A percentile compares a stretch with the other conserved stretches of the same genome.
Evolutionary conservation across 169 alveolate genomes (phyloP).

Genomic region (Cryptosporidium sp.): DNA sequence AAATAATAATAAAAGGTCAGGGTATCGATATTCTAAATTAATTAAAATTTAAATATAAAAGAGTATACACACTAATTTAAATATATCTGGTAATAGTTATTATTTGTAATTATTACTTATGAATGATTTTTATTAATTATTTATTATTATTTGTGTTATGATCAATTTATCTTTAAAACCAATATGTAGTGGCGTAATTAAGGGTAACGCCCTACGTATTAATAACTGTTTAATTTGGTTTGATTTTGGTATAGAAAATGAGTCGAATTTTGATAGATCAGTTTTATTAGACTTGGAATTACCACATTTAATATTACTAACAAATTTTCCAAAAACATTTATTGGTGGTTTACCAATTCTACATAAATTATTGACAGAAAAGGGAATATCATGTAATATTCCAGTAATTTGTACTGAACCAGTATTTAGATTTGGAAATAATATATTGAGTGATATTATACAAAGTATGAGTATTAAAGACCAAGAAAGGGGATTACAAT

Average conservation of each 20-base stretch:
- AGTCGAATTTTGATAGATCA: conserved; percentile 22
- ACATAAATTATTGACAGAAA: conserved; percentile 11
- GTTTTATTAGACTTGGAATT: conserved; percentile 4
- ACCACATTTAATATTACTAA: conserved; percentile 55
- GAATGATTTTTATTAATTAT: not conserved
- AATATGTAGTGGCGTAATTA: conserved; percentile 34
- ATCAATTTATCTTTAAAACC: conserved; percentile 49
- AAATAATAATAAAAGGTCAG: not conserved
- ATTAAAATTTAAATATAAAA: too few species aligned
- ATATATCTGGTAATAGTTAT: not conserved
- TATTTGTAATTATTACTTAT: not conserved
- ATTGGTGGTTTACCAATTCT: conserved; percentile 70
- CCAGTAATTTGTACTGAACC: conserved; percentile 73
- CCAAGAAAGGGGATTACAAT: conserved; percentile 65
- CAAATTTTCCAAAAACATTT: conserved; percentile 38
- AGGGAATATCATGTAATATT: conserved; percentile 8
- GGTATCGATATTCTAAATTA: not conserved
- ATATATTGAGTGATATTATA: conserved; percentile 45
- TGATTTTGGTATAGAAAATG: conserved; percentile 73
- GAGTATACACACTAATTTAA: too few species aligned
- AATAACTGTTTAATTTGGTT: conserved; percentile 65
- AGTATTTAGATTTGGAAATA: conserved; percentile 58
- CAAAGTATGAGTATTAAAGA: conserved; percentile 57
- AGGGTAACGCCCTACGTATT: conserved; percentile 61
- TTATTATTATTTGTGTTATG: conserved; percentile 14